Base-by-base conservation (phyloP, 805 yeast species). In the Hanseniaspora jakobsenii region DNA sequence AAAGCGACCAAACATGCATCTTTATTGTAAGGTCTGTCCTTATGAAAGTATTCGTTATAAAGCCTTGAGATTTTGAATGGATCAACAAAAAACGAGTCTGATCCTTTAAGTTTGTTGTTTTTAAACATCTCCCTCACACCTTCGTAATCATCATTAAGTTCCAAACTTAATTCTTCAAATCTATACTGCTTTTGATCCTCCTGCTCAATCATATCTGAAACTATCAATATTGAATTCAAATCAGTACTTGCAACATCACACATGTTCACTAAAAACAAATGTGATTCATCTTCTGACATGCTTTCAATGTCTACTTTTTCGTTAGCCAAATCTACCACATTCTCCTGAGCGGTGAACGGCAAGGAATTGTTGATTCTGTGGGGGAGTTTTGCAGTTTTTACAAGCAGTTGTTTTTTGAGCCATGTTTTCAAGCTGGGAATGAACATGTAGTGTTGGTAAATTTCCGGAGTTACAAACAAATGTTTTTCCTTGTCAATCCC, bases 201-300 rank as follows among this genome's bases (percentile, higher is more conserved):
- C 13, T 42, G 46, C 12, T 28, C 39, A 18, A 35, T 14, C 29
- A 42, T 18, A 29, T 42, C 39, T n/a, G 46, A 42, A 3, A 42
- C n/a, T 10, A 29, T 22, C 29, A 42, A 2, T 3, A 42, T 27
- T 4, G 6, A 10, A 30, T 42, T 35, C 17, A 42, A 16, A 3
- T 22, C 21, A 10, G 16, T 17, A 2, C 30, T 22, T 12, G 21
- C 29, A 6, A 42, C 4, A 29, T 42, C 46, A 23, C 46, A 42
- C 46, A 42, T 42, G 19, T 42, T 42, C 2, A 26, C 37, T 9
- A 42, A 7, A 1, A 42, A 9, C 18, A 42, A 18, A n/a, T 42
- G 36, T 9, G 36, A 28, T 10, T 24, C 10, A 6, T 7, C 9
- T 23, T 5, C 23, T 22, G 32, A 38, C 8, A 41, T 6, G 16